Conservation (phyloP, 495 filamentous ascomycete species). For the Penicillium desertorum region DNA sequence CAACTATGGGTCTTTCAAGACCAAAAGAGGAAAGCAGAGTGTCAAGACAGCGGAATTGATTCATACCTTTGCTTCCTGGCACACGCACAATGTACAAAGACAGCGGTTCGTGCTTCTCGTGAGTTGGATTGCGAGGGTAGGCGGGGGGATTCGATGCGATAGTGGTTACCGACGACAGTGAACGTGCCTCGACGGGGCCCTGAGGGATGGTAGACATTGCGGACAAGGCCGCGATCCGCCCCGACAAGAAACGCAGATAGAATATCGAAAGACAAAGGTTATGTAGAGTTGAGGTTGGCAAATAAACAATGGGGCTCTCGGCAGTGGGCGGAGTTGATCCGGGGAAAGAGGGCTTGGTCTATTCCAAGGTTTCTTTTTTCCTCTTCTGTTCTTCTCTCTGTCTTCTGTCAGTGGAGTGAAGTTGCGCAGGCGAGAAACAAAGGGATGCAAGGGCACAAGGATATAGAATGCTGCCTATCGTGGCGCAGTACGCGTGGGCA, state of each 20-base stretch:
- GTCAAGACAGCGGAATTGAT: background rate
- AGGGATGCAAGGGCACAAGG: conserved; percentile 23
- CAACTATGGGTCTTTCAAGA: background rate
- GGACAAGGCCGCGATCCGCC: conserved; percentile 30
- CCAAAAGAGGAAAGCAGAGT: background rate
- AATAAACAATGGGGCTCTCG: conserved; percentile 20
- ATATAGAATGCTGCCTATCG: conserved; percentile 22
- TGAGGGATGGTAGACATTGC: conserved; percentile 26
- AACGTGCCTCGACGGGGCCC: conserved; percentile 70
- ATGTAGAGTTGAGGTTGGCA: conserved; percentile 7
- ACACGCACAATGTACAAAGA: conserved; percentile 89
- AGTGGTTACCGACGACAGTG: conserved; percentile 73
- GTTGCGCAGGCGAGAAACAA: conserved; percentile 6
- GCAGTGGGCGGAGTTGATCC: conserved; percentile 15
- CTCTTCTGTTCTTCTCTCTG: background rate
- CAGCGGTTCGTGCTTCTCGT: conserved; percentile 62
- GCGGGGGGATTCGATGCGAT: conserved; percentile 84
- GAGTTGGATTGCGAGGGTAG: conserved; percentile 73
- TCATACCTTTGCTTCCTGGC: conserved; percentile 79
- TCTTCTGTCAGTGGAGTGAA: background rate
- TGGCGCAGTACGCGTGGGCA: conserved; percentile 28
- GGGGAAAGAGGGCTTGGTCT: background rate
- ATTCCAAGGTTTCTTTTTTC: conserved; percentile 14
- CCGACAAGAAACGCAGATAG: conserved; percentile 8
- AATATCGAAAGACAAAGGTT: conserved; percentile 7